Evolutionary conservation across 305 asterid genomes (phyloP).

Genomic region (Fraxinus xanthoxyloides): DNA sequence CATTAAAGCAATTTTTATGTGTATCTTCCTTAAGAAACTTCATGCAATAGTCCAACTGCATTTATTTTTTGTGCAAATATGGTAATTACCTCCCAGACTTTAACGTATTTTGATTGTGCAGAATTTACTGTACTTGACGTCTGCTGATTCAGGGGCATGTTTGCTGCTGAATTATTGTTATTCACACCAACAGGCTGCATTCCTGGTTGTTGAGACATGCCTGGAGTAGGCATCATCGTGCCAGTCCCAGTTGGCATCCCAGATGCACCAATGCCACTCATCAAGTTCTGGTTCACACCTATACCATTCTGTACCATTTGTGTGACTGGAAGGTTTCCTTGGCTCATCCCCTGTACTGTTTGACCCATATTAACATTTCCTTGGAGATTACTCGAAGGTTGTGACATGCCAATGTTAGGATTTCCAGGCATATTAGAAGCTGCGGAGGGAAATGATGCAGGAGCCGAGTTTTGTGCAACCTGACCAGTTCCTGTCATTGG

Average conservation of each 20-base stretch:
- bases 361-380: constrained; percentile 65
- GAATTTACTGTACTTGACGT: constrained; percentile 63
- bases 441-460: constrained; percentile 48
- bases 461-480: constrained; percentile 51
- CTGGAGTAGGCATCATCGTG: constrained; percentile 80
- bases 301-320: constrained; percentile 75
- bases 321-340: constrained; percentile 59
- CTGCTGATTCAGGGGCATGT: constrained; percentile 77
- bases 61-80: background rate
- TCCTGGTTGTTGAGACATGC: constrained; percentile 77
- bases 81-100: constrained; percentile 91
- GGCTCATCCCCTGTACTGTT: constrained; percentile 63
- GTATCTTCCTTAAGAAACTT: background rate
- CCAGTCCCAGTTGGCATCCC: constrained; percentile 65
- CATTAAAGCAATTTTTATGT: background rate
- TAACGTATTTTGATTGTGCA: constrained; percentile 79
- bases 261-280: constrained; percentile 54
- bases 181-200: constrained; percentile 70
- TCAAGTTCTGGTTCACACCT: constrained; percentile 62
- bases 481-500: constrained; percentile 54
- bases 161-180: constrained; percentile 44
- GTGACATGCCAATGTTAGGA: constrained; percentile 62
- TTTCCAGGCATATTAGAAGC: constrained; percentile 45
- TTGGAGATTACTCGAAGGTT: constrained; percentile 56
- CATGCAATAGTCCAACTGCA: background rate